Percentiles rank a stretch among this genome's conserved stretches.
Evolutionary conservation across 345 rosid species (phyloP).

Genomic region (Hirschfeldia incana): DNA sequence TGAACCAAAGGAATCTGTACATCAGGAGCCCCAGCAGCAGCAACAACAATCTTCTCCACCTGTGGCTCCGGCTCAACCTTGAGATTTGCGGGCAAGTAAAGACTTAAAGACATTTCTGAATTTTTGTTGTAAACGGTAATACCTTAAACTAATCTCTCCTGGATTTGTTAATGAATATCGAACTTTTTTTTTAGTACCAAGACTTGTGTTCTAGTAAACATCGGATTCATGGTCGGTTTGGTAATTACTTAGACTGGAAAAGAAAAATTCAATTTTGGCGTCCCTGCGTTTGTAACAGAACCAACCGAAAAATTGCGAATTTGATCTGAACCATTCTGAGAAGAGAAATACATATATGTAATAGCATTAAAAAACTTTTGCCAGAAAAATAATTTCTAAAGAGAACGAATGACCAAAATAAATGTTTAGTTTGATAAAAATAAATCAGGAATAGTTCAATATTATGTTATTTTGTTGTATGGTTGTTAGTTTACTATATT

Average conservation of each 20-base stretch:
- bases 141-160: no score
- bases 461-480: background rate
- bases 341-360: background rate
- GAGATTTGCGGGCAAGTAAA: no score
- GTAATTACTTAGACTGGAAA: conserved; percentile 17
- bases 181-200: no score
- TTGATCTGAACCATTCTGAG: background rate
- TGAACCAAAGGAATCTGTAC: no score
- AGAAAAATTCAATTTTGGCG: conserved; percentile 18
- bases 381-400: background rate
- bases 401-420: background rate
- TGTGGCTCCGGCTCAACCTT: no score
- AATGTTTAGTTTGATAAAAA: background rate
- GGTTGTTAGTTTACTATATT: background rate
- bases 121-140: no score
- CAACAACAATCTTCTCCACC: no score
- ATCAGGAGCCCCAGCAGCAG: no score
- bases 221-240: conserved; percentile 28
- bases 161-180: no score
- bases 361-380: background rate
- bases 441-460: background rate
- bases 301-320: background rate
- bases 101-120: no score
- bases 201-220: conserved; percentile 30
- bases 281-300: background rate